Percentiles rank a stretch among this genome's conserved stretches.
Evolutionary conservation across 2,329 filamentous ascomycete species (phyloP).

Genomic region (Pleoardoris graminearum): DNA sequence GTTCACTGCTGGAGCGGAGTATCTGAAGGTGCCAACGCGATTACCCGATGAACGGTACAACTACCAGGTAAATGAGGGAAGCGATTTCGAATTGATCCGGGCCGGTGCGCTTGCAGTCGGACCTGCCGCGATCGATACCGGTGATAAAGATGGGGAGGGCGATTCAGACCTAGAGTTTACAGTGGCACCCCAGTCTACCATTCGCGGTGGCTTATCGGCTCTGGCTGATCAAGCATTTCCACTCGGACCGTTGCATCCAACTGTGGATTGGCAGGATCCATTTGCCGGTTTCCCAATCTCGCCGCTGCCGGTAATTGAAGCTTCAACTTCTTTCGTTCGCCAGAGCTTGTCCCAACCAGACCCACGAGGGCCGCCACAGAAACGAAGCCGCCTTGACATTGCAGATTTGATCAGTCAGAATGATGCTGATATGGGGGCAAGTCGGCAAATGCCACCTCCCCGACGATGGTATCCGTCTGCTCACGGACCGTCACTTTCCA

Average conservation of each 20-base stretch:
- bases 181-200: neutral
- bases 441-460: neutral
- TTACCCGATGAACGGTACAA: conserved; percentile 27
- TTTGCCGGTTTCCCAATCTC: neutral
- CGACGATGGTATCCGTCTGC: neutral
- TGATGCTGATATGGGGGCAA: neutral
- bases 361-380: neutral
- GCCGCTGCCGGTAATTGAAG: neutral
- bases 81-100: neutral
- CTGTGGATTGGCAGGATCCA: neutral
- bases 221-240: neutral
- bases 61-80: neutral
- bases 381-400: neutral
- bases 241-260: neutral
- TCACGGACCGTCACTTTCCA: neutral
- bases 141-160: neutral
- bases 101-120: neutral
- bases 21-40: conserved; percentile 29
- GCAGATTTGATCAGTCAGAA: neutral
- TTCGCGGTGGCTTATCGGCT: neutral
- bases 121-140: neutral
- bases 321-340: neutral
- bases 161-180: neutral
- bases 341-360: neutral
- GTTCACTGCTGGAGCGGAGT: conserved; percentile 21